Evolutionary conservation across 2,329 filamentous ascomycete genomes (phyloP).

Genomic region (Seiridium cupressi): DNA sequence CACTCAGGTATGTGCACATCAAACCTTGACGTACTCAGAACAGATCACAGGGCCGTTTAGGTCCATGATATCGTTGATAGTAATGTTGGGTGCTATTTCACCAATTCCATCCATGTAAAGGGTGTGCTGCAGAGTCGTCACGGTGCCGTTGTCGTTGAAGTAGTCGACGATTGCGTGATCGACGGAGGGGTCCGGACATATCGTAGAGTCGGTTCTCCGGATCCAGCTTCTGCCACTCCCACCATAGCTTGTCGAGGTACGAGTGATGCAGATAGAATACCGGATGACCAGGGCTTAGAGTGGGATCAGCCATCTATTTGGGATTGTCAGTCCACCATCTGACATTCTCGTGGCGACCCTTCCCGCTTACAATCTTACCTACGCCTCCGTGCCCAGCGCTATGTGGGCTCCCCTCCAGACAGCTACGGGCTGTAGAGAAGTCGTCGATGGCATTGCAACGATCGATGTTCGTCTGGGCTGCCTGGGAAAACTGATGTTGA

Average conservation of each 20-base stretch:
- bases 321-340: background rate
- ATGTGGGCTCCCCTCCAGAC: slow-evolving; percentile 18
- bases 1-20: background rate
- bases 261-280: slow-evolving; percentile 27
- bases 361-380: slow-evolving; percentile 10
- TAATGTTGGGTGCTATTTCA: slow-evolving; percentile 31
- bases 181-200: background rate
- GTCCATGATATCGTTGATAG: slow-evolving; percentile 16
- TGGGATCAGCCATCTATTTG: background rate
- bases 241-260: slow-evolving; percentile 26
- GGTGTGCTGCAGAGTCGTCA: background rate
- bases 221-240: slow-evolving; percentile 5
- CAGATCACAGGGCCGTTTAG: slow-evolving; percentile 11
- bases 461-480: slow-evolving; percentile 4
- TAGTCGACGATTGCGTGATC: slow-evolving; percentile 11
- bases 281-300: slow-evolving; percentile 21
- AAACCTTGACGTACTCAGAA: slow-evolving; percentile 12
- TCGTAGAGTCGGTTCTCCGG: background rate
- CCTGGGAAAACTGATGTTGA: background rate
- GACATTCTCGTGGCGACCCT: too few relatives aligned
- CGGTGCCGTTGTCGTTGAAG: slow-evolving; percentile 8
- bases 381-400: slow-evolving; percentile 20
- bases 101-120: background rate
- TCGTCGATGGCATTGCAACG: slow-evolving; percentile 5
- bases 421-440: slow-evolving; percentile 15